Evolutionary conservation across 1,139 yeast genomes (phyloP).

Genomic region (Pichia sp.): DNA sequence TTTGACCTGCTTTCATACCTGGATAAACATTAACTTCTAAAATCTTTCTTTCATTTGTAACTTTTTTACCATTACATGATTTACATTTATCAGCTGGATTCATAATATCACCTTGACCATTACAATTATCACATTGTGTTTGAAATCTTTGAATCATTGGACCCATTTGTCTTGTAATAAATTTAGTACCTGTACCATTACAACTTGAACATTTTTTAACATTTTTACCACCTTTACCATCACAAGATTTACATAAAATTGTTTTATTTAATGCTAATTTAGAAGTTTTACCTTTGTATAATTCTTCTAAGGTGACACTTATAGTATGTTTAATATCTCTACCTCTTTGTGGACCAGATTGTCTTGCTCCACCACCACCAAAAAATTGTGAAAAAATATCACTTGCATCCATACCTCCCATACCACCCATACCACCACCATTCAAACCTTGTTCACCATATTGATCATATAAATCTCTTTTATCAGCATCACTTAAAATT

Average conservation of each 20-base stretch:
- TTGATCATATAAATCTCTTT: constrained; percentile 82
- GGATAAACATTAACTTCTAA: constrained; percentile 92
- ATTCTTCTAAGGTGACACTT: constrained; percentile 81
- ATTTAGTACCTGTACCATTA: constrained; percentile 86
- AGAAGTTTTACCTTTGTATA: constrained; percentile 91
- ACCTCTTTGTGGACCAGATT: constrained; percentile 83
- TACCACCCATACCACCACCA: constrained; percentile 56
- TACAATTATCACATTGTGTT: constrained; percentile 87
- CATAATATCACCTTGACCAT: constrained; percentile 87
- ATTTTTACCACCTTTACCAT: constrained; percentile 94
- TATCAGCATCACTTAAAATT: constrained; percentile 75
- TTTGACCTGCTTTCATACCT: constrained; percentile 96
- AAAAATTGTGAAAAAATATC: constrained; percentile 93
- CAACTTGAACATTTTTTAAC: constrained; percentile 85
- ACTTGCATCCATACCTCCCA: constrained; percentile 65
- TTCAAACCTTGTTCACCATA: constrained; percentile 91
- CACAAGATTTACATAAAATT: constrained; percentile 78
- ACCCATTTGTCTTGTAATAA: constrained; percentile 97
- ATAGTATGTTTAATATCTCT: constrained; percentile 89
- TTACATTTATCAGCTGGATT: constrained; percentile 88
- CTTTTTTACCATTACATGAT: constrained; percentile 84
- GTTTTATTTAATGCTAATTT: constrained; percentile 93
- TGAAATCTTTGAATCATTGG: constrained; percentile 98
- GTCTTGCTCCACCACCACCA: constrained; percentile 59
- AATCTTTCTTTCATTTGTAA: constrained; percentile 81